Percentiles rank a stretch among this genome's conserved stretches.
Conservation (phyloP, 2,329 filamentous ascomycete genomes). For the Fusarium nisikadoi region DNA sequence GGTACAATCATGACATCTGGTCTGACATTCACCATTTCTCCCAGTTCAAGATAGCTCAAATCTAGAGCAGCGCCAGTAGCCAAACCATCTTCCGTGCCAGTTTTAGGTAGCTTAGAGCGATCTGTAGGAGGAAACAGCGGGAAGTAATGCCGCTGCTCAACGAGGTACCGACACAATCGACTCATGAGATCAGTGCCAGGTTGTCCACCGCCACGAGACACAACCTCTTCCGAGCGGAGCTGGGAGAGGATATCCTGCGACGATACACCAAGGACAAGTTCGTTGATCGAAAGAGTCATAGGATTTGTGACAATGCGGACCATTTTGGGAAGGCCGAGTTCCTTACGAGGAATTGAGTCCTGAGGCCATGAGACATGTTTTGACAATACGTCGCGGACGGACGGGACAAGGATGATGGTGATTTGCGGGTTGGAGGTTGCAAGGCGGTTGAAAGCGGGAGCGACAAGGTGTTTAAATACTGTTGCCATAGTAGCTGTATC, state of each 20-base stretch:
- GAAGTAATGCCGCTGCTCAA: constrained; percentile 92
- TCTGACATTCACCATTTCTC: constrained; percentile 86
- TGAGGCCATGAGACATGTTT: constrained; percentile 88
- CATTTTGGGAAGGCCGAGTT: constrained; percentile 81
- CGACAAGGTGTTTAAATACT: constrained; percentile 84
- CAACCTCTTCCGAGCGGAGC: constrained; percentile 76
- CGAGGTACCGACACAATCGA: constrained; percentile 78
- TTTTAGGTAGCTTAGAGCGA: constrained; percentile 72
- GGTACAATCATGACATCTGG: constrained; percentile 89
- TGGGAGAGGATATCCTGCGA: constrained; percentile 88
- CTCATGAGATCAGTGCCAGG: constrained; percentile 67
- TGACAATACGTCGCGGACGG: constrained; percentile 81
- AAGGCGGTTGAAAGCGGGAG: constrained; percentile 77
- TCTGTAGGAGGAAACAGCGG: constrained; percentile 86
- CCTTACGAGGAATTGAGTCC: constrained; percentile 71
- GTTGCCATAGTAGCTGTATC: constrained; percentile 84
- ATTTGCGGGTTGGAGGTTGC: constrained; percentile 76
- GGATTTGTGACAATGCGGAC: constrained; percentile 87
- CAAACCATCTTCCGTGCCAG: constrained; percentile 67
- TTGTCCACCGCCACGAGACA: constrained; percentile 38
- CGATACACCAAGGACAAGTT: constrained; percentile 82
- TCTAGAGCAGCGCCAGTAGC: constrained; percentile 84
- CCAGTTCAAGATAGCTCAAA: constrained; percentile 84
- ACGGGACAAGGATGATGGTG: constrained; percentile 85
- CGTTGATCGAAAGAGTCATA: constrained; percentile 89